These are phyloP conservation scores for Stephania japonica DNA, from an alignment of 164 flowering plant species.

Conservation along the genomic window DNA sequence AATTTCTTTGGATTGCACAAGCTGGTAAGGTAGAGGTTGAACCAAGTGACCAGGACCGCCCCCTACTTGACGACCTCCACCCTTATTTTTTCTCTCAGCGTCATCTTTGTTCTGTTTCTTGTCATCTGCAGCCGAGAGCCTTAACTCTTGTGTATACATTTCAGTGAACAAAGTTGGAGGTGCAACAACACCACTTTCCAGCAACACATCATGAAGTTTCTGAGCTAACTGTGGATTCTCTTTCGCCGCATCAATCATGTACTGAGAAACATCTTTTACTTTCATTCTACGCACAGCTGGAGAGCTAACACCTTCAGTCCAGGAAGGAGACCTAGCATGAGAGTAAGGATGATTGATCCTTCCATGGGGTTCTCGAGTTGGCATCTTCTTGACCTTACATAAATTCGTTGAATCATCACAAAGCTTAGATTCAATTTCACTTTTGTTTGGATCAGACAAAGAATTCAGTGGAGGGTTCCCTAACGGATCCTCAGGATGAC, in stretches of 20 bases:
- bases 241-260: conserved; percentile 96
- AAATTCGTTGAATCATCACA: conserved; percentile 20
- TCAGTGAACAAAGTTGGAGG: conserved; percentile 80
- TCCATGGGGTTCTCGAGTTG: conserved; percentile 24
- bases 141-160: conserved; percentile 36
- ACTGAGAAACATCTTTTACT: conserved; percentile 91
- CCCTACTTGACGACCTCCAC: conserved; percentile 30
- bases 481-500: conserved; percentile 11
- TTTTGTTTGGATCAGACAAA: conserved; percentile 15
- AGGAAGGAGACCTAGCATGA: conserved; percentile 89
- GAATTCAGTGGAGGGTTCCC: conserved; percentile 16
- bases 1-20: conserved; percentile 27
- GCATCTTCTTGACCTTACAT: conserved; percentile 25
- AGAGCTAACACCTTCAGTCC: conserved; percentile 94
- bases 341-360: conserved; percentile 35
- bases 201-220: conserved; percentile 88
- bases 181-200: conserved; percentile 94
- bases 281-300: conserved; percentile 84
- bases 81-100: conserved; percentile 22
- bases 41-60: conserved; percentile 25
- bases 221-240: conserved; percentile 95
- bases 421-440: conserved; percentile 28
- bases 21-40: conserved; percentile 59
- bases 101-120: conserved; percentile 33
- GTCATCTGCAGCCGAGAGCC: conserved; percentile 24